phyloP scores from a whole-genome alignment of 2,329 filamentous ascomycete species.

The Phoma sp. region DNA sequence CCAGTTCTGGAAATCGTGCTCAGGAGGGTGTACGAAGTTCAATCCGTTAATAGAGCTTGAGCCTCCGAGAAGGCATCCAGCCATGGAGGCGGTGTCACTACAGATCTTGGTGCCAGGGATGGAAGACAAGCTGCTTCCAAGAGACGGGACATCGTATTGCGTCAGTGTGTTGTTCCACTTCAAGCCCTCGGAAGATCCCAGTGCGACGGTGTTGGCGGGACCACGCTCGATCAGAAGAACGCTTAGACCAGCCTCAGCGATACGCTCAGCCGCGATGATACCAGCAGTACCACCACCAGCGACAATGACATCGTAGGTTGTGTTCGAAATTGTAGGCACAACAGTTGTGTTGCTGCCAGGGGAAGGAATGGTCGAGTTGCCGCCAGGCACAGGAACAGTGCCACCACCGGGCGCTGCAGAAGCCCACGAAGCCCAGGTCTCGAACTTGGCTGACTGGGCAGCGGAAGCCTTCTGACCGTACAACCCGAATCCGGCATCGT shows the following conservation, averaged over 20 bases:
- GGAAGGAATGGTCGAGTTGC: constrained; percentile 13
- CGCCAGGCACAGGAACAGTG: constrained; percentile 13
- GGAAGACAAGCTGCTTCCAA: constrained; percentile 15
- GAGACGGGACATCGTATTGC: constrained; percentile 13
- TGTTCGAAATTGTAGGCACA: constrained; percentile 33
- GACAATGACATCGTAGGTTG: constrained; percentile 20
- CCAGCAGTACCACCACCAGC: constrained; percentile 19
- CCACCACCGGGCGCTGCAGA: constrained; percentile 11
- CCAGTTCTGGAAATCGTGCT: constrained; percentile 33
- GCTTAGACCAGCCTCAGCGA: constrained; percentile 15
- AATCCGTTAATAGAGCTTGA: constrained; percentile 59
- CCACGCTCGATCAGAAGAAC: constrained; percentile 19
- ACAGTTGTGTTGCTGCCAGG: constrained; percentile 16
- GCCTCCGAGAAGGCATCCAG: constrained; percentile 41
- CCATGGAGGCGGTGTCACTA: constrained; percentile 19
- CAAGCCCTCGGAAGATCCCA: constrained; percentile 10
- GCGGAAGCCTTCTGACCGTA: constrained; percentile 27
- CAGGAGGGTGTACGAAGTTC: constrained; percentile 62
- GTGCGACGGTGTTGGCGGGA: constrained; percentile 14
- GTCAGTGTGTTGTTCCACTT: constrained; percentile 18
- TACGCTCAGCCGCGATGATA: constrained; percentile 19
- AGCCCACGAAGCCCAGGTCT: constrained; percentile 31
- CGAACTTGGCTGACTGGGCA: constrained; percentile 30
- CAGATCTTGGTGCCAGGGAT: constrained; percentile 20
- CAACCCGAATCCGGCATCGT: constrained; percentile 26